These are phyloP conservation scores for Trametes gibbosa DNA, from an alignment of 768 basidiomycete species.

Conservation along the genomic window DNA sequence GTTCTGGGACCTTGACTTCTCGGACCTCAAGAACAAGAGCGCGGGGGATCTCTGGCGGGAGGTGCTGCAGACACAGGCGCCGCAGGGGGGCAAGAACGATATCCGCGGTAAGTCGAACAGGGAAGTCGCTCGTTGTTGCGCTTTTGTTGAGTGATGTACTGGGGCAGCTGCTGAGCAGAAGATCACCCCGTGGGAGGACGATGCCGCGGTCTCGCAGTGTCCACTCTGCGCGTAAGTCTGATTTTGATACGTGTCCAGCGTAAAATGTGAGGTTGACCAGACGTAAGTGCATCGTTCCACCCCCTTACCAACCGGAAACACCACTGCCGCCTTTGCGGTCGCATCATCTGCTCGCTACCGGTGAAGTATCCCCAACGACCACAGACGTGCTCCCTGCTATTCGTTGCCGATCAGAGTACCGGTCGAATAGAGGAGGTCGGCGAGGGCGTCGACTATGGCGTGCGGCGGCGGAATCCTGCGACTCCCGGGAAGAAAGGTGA, in stretches of 20 bases:
- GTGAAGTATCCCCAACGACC: constrained; percentile 67
- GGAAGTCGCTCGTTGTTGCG: background rate
- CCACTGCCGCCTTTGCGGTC: constrained; percentile 92
- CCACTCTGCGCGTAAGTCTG: constrained; percentile 74
- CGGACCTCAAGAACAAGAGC: constrained; percentile 55
- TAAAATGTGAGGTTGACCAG: background rate
- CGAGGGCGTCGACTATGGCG: constrained; percentile 83
- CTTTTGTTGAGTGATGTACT: background rate
- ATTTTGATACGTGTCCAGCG: background rate
- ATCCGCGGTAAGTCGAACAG: constrained; percentile 55
- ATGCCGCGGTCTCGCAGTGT: constrained; percentile 72
- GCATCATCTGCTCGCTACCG: constrained; percentile 88
- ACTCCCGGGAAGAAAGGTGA: constrained; percentile 31
- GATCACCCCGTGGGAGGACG: constrained; percentile 95
- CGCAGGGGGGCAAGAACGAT: constrained; percentile 52
- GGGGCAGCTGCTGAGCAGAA: constrained; percentile 74
- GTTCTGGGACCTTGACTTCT: constrained; percentile 69
- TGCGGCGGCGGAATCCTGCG: constrained; percentile 47
- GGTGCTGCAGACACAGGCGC: constrained; percentile 44
- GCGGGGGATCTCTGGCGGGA: constrained; percentile 71
- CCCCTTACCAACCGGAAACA: constrained; percentile 92
- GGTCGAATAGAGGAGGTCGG: constrained; percentile 80
- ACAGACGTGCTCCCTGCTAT: constrained; percentile 72
- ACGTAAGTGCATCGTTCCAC: constrained; percentile 67
- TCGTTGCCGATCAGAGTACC: constrained; percentile 80